These are phyloP conservation scores for Poa annua DNA, from an alignment of 176 grass and related monocot species.

Conservation along the genomic window DNA sequence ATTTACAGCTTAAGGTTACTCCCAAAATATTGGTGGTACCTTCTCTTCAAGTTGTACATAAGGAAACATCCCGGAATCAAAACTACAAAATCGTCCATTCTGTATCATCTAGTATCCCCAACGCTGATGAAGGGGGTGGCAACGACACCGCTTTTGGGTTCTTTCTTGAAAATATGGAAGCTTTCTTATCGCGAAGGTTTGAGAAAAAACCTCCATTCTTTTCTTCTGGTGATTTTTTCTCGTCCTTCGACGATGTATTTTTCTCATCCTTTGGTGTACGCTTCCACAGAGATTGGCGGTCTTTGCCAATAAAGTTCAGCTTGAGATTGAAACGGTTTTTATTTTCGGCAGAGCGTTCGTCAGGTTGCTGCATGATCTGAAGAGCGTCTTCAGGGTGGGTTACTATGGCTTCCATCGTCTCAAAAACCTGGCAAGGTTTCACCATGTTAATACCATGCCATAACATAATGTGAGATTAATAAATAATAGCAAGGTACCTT, in stretches of 20 bases:
- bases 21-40: background rate
- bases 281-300: conserved; percentile 63
- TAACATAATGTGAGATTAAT: background rate
- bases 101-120: conserved; percentile 50
- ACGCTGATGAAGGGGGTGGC: background rate
- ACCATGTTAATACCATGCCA: conserved; percentile 10
- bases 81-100: conserved; percentile 71
- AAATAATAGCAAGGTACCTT: conserved; percentile 58
- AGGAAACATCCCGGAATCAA: conserved; percentile 23
- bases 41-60: conserved; percentile 49
- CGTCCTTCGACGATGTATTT: conserved; percentile 43
- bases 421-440: conserved; percentile 53
- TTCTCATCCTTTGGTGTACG: conserved; percentile 59
- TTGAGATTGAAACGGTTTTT: conserved; percentile 61
- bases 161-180: conserved; percentile 65
- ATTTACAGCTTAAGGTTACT: conserved; percentile 56
- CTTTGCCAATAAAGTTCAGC: conserved; percentile 63
- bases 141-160: conserved; percentile 37
- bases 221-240: conserved; percentile 50
- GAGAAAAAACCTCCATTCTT: conserved; percentile 53
- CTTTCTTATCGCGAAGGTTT: conserved; percentile 61
- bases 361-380: conserved; percentile 60
- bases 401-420: conserved; percentile 78
- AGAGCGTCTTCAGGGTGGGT: conserved; percentile 66
- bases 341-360: conserved; percentile 51